phyloP scores from a whole-genome alignment of 306 rosid species.

The Quercus dentata region DNA sequence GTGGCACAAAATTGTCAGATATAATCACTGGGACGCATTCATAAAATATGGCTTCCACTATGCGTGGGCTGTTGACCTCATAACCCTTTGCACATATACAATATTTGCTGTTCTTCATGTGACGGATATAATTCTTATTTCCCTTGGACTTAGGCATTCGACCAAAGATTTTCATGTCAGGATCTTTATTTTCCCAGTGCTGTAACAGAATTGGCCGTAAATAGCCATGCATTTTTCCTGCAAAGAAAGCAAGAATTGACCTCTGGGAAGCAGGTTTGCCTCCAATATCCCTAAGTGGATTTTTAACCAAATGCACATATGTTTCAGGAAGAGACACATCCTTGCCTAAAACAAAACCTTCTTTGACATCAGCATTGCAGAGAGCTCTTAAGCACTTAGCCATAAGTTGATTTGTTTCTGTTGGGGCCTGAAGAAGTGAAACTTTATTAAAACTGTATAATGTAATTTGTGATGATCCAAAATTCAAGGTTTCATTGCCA shows the following conservation, averaged over 20 bases:
- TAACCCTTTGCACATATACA: constrained; percentile 94
- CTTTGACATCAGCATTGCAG: constrained; percentile 84
- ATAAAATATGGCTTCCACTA: constrained; percentile 75
- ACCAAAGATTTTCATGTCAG: constrained; percentile 77
- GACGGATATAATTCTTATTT: constrained; percentile 46
- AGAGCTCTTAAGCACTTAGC: constrained; percentile 77
- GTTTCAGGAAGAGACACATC: constrained; percentile 96
- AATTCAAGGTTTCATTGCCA: background rate
- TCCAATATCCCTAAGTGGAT: constrained; percentile 66
- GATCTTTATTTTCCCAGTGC: constrained; percentile 84
- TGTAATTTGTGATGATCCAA: background rate
- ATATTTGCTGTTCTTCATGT: constrained; percentile 86
- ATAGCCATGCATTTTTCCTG: constrained; percentile 82
- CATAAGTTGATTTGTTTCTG: constrained; percentile 69
- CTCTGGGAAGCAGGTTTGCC: constrained; percentile 73
- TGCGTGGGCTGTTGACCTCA: constrained; percentile 92
- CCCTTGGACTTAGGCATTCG: constrained; percentile 53
- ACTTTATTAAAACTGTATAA: constrained; percentile 32
- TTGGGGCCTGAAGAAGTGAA: constrained; percentile 68
- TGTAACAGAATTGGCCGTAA: constrained; percentile 65
- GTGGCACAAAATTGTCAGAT: constrained; percentile 95
- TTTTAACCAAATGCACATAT: constrained; percentile 39
- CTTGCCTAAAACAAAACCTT: constrained; percentile 86
- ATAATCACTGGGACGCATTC: constrained; percentile 91
- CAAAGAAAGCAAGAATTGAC: constrained; percentile 77